A percentile compares a stretch with the other conserved stretches of the same genome.
These are phyloP conservation scores for Xylaria telfairii DNA, from an alignment of 495 filamentous ascomycete species.

Conservation along the genomic window DNA sequence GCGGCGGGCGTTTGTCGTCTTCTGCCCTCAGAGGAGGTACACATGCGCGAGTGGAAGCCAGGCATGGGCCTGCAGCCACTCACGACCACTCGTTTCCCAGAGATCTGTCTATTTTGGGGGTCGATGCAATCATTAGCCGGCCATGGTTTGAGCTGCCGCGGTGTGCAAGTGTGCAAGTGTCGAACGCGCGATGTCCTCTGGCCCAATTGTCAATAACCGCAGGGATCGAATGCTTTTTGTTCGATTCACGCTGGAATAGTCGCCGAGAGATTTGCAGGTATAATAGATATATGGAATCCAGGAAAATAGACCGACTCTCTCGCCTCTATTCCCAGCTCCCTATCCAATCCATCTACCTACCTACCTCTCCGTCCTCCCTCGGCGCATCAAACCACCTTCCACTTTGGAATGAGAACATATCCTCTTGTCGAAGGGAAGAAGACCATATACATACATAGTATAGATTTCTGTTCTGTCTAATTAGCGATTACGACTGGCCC, in stretches of 20 bases:
- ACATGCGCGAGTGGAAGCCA: slow-evolving; percentile 20
- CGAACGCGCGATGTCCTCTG: neutral
- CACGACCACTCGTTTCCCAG: slow-evolving; percentile 24
- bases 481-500: slow-evolving; percentile 20
- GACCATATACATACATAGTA: neutral
- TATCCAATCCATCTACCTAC: slow-evolving; percentile 1
- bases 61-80: slow-evolving; percentile 22
- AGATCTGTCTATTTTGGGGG: slow-evolving; percentile 24
- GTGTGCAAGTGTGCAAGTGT: slow-evolving; percentile 24
- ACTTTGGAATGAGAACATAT: slow-evolving; percentile 15
- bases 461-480: slow-evolving; percentile 24
- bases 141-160: slow-evolving; percentile 24
- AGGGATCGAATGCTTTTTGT: slow-evolving; percentile 9
- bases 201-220: slow-evolving; percentile 8
- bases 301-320: slow-evolving; percentile 1
- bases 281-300: slow-evolving; percentile 31
- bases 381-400: slow-evolving; percentile 17
- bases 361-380: neutral
- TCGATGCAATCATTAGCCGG: slow-evolving; percentile 5
- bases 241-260: slow-evolving; percentile 15
- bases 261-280: slow-evolving; percentile 15
- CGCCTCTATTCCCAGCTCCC: slow-evolving; percentile 19
- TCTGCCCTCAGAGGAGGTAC: slow-evolving; percentile 23
- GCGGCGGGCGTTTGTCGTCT: slow-evolving; percentile 23
- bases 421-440: slow-evolving; percentile 18